These are phyloP conservation scores for Entonaema liquescens DNA, from an alignment of 495 filamentous ascomycete genomes.

Conservation along the genomic window DNA sequence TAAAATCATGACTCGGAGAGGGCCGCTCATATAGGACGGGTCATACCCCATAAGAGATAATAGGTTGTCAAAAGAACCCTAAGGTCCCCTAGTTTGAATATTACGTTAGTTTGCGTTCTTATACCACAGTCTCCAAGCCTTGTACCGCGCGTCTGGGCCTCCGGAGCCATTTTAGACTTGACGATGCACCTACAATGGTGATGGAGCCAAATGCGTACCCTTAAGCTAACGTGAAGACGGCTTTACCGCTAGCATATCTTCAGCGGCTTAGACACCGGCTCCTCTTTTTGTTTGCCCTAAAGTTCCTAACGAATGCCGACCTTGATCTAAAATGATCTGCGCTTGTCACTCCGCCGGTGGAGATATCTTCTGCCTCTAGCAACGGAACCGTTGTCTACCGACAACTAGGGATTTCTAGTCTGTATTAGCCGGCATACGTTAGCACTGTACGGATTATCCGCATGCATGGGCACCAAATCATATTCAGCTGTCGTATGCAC, in stretches of 20 bases:
- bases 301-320: slow-evolving; percentile 12
- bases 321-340: slow-evolving; percentile 32
- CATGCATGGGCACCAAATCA: slow-evolving; percentile 7
- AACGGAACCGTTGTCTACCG: slow-evolving; percentile 6
- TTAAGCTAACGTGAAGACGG: slow-evolving; percentile 2
- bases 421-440: slow-evolving; percentile 12
- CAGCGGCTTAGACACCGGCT: slow-evolving; percentile 9
- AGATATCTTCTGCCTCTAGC: not conserved
- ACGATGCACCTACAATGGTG: slow-evolving; percentile 15
- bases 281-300: slow-evolving; percentile 9
- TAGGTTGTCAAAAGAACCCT: slow-evolving; percentile 13
- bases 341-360: slow-evolving; percentile 27
- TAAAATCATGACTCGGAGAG: slow-evolving; percentile 29
- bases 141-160: slow-evolving; percentile 6
- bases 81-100: slow-evolving; percentile 3
- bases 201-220: not conserved
- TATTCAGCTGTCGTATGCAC: slow-evolving; percentile 13
- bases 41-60: slow-evolving; percentile 3
- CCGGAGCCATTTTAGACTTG: slow-evolving; percentile 19
- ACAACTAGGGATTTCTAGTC: slow-evolving; percentile 8
- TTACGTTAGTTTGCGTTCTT: slow-evolving; percentile 26
- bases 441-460: slow-evolving; percentile 7
- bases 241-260: slow-evolving; percentile 4
- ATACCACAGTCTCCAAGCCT: not conserved
- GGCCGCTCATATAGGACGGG: slow-evolving; percentile 15